Evolutionary conservation across 1,284 basidiomycete species (phyloP).

Genomic region (Omphalotus olearius): DNA sequence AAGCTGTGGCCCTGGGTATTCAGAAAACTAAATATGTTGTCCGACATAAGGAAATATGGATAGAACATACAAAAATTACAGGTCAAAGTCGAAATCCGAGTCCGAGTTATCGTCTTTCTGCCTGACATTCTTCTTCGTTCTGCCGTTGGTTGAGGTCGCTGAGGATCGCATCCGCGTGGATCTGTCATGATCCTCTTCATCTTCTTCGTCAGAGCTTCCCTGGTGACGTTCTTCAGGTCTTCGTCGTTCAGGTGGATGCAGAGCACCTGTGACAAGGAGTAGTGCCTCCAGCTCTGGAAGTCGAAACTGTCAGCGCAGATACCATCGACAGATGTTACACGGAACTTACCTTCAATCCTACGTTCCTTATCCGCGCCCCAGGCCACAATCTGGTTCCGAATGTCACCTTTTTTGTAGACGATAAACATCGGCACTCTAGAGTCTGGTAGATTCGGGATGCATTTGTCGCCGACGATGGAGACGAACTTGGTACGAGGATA

Average conservation of each 20-base stretch:
- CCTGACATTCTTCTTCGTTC: conserved; percentile 53
- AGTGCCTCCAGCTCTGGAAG: conserved; percentile 65
- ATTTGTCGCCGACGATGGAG: conserved; percentile 92
- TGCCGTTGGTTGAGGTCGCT: conserved; percentile 51
- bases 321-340: conserved; percentile 2
- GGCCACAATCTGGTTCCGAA: conserved; percentile 81
- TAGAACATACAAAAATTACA: conserved; percentile 27
- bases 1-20: background rate
- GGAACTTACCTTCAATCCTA: conserved; percentile 72
- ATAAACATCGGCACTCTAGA: conserved; percentile 89
- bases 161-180: conserved; percentile 52
- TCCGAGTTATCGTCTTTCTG: conserved; percentile 51
- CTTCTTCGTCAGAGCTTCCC: conserved; percentile 41
- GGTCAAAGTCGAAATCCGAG: conserved; percentile 72
- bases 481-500: conserved; percentile 95
- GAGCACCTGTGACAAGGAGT: conserved; percentile 55
- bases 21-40: background rate
- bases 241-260: conserved; percentile 46
- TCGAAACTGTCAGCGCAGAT: conserved; percentile 11
- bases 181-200: conserved; percentile 39
- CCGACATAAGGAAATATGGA: background rate
- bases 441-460: conserved; percentile 95
- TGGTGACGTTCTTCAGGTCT: conserved; percentile 27
- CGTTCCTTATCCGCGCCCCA: conserved; percentile 79
- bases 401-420: conserved; percentile 88